Base-by-base conservation (phyloP, 495 filamentous ascomycete species). In the Penicillium paxilli region DNA sequence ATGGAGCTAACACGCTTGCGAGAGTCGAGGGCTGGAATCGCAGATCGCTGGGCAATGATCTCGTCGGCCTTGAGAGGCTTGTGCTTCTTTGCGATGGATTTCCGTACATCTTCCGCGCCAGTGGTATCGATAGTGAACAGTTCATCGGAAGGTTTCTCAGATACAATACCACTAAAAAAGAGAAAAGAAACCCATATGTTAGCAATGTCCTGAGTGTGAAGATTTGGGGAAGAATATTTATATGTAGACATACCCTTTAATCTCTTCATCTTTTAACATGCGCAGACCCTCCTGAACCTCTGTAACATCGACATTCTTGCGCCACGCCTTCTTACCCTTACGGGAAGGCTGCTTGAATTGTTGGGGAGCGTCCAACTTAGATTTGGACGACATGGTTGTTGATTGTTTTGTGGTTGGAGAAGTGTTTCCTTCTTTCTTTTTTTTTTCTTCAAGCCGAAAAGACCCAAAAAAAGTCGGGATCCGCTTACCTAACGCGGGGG, bases 281-380 rank as follows among this genome's bases (percentile, higher is more conserved):
- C 95, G 88, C 40, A 98, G 83, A 40, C 95, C 94, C 56, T 86
- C 77, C 58, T 91, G 81, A 21, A 98, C 80, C 49, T 94, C 87
- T 12, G 89, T 84, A 44, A 98, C 80, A 70, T 98, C 91, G 63
- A 98, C 89, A 76, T 98, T 95, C 71, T 98, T 98, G 59, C 94
- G 81, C 94, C 94, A 98, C 17, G 94, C 94, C 72, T 92, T 96
- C 76, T 98, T 98, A 56, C 94, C 93, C 71, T 98, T 98, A 64
- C 94, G 81, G 10, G 92, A 96, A 37, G 92, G 86, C 70, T 98
- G 94, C 58, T 86, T 92, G 58, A 75, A 79, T 59, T 83, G 79
- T 38, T 79, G 73, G 12, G 83, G 84, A 21, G 84, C 72, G 51
- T 69, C 70, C 44, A 69, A 51, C 14, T 59, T n/a, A n/a, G n/a